A percentile compares a stretch with the other conserved stretches of the same genome.
These are phyloP conservation scores for Polyporus arcularius DNA, from an alignment of 768 basidiomycete species.

Conservation along the genomic window DNA sequence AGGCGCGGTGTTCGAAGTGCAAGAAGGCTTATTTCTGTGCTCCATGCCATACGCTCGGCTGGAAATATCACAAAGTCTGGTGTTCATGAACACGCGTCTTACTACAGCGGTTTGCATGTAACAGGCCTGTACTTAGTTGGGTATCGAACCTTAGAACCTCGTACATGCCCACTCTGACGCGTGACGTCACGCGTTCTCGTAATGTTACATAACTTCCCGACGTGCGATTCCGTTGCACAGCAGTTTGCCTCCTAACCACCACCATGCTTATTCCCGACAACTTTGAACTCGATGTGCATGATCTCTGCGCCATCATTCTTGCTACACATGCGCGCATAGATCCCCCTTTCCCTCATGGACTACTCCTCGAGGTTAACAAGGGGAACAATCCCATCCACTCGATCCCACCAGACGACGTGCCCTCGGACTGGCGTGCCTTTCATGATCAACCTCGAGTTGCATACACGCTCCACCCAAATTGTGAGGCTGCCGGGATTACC, in stretches of 20 bases:
- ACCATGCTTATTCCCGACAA: slow-evolving; percentile 9
- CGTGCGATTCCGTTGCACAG: too few species aligned
- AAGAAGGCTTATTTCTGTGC: slow-evolving; percentile 21
- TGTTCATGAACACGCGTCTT: slow-evolving; percentile 4
- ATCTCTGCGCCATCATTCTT: slow-evolving; percentile 21
- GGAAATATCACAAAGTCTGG: slow-evolving; percentile 26
- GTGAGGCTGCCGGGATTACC: slow-evolving; percentile 6
- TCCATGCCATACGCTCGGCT: slow-evolving; percentile 19
- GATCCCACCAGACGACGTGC: too few species aligned
- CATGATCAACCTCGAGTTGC: too few species aligned
- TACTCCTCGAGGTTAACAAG: slow-evolving; percentile 16
- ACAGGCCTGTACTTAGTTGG: too few species aligned
- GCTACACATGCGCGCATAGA: slow-evolving; percentile 12
- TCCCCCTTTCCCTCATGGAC: background rate
- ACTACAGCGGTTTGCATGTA: background rate
- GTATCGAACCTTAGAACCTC: too few species aligned
- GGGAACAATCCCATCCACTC: background rate
- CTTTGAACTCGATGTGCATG: slow-evolving; percentile 22
- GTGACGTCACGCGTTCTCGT: too few species aligned
- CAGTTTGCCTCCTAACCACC: too few species aligned
- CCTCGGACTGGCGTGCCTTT: too few species aligned
- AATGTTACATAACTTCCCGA: too few species aligned
- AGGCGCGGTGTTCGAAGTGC: slow-evolving; percentile 24
- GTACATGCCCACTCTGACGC: too few species aligned
- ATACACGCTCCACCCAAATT: background rate